Conservation (phyloP, 139 green algal species). For the Haematococcus lacustris region DNA sequence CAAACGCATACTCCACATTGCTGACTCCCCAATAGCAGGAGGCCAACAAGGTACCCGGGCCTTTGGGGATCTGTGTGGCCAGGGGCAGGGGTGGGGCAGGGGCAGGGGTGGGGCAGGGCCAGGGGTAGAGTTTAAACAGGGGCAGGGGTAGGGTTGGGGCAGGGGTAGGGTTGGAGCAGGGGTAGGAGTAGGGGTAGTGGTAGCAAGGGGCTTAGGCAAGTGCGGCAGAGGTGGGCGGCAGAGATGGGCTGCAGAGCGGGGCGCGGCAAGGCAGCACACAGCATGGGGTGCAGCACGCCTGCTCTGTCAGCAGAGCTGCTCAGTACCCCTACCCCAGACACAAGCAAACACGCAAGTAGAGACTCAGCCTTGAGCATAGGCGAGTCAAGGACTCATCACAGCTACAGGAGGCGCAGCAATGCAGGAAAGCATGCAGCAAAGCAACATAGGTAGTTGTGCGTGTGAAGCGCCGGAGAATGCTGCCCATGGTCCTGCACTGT, state of each 20-base stretch:
- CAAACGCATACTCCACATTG: not conserved
- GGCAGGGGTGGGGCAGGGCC: not conserved
- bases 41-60: not conserved
- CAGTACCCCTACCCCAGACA: no score
- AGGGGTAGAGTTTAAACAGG: not conserved
- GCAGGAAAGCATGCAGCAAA: not conserved
- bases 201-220: not conserved
- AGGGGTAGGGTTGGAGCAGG: not conserved
- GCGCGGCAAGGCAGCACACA: no score
- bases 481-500: not conserved
- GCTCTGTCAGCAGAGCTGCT: no score
- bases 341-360: no score
- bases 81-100: not conserved
- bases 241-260: no score
- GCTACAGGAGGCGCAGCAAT: not conserved
- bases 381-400: no score
- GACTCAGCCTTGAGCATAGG: no score
- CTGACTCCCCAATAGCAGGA: not conserved
- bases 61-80: not conserved
- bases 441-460: not conserved
- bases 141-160: not conserved
- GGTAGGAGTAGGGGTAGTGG: not conserved
- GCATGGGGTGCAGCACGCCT: no score
- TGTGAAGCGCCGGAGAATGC: no score
- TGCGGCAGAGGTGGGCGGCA: no score